Conservation (phyloP, 768 basidiomycete genomes). For the Udeniomyces megalosporus region DNA sequence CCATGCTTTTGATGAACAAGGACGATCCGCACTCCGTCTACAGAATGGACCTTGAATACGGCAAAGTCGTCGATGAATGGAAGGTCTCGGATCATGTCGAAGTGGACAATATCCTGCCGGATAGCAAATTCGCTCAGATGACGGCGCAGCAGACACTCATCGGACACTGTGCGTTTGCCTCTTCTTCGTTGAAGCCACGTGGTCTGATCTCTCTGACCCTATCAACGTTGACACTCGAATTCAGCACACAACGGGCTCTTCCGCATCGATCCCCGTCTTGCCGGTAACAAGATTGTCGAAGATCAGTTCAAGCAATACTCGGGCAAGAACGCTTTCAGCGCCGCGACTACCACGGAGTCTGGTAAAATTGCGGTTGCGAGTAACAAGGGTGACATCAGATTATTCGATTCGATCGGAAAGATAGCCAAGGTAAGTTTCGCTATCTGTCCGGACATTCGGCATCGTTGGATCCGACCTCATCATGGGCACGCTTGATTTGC, state of each 20-base stretch:
- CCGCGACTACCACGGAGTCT: slow-evolving; percentile 66
- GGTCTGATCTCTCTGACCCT: not conserved
- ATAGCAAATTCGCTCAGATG: slow-evolving; percentile 86
- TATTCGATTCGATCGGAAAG: slow-evolving; percentile 93
- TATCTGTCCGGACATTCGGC: too few relatives aligned
- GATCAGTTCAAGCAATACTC: slow-evolving; percentile 91
- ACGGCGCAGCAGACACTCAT: slow-evolving; percentile 84
- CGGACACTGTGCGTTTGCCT: slow-evolving; percentile 36
- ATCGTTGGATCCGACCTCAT: not conserved
- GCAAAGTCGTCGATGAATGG: slow-evolving; percentile 97
- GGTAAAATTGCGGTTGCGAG: slow-evolving; percentile 87
- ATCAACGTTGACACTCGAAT: not conserved
- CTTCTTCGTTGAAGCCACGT: not conserved
- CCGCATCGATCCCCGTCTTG: slow-evolving; percentile 90
- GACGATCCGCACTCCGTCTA: slow-evolving; percentile 63
- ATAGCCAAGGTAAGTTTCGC: slow-evolving; percentile 57
- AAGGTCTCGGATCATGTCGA: slow-evolving; percentile 79
- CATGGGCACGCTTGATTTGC: not conserved
- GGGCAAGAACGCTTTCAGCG: slow-evolving; percentile 87
- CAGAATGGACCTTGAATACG: slow-evolving; percentile 77
- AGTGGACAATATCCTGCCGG: slow-evolving; percentile 79
- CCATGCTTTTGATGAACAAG: slow-evolving; percentile 85
- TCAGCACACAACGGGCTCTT: slow-evolving; percentile 87
- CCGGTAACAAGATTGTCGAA: slow-evolving; percentile 83
- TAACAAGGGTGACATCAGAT: slow-evolving; percentile 86